Evolutionary conservation across 2,329 filamentous ascomycete genomes (phyloP).

Genomic region (Cercospora sp.): DNA sequence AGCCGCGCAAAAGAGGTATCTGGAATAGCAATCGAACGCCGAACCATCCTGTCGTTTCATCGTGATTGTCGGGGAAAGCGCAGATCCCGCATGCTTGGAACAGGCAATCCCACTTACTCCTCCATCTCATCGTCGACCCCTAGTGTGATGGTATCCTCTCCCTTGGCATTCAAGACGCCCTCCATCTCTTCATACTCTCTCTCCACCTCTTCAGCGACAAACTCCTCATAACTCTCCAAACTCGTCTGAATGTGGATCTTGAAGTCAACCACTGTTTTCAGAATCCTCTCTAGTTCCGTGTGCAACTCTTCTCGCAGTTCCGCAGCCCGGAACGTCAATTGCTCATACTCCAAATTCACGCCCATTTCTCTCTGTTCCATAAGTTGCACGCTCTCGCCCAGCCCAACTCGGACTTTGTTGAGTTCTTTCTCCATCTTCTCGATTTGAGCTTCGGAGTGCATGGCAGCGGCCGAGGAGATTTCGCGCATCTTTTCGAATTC

Average conservation of each 20-base stretch:
- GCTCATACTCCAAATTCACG: conserved; percentile 95
- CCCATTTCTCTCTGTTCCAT: conserved; percentile 97
- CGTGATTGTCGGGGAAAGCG: neutral
- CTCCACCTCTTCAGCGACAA: conserved; percentile 91
- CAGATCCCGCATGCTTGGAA: neutral
- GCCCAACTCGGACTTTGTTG: conserved; percentile 81
- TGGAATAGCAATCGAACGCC: neutral
- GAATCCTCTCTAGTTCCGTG: conserved; percentile 90
- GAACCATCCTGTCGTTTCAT: neutral
- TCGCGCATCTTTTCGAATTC: conserved; percentile 91
- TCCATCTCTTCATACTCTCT: conserved; percentile 55
- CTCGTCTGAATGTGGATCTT: conserved; percentile 95
- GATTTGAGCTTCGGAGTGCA: conserved; percentile 87
- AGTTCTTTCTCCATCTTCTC: conserved; percentile 99
- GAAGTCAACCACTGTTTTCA: conserved; percentile 97
- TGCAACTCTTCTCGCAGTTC: conserved; percentile 94
- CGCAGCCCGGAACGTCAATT: conserved; percentile 80
- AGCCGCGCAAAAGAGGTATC: conserved; percentile 4
- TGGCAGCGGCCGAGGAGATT: conserved; percentile 79
- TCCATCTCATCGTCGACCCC: conserved; percentile 20
- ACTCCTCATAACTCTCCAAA: conserved; percentile 90
- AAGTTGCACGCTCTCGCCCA: conserved; percentile 83
- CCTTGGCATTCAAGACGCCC: conserved; percentile 31
- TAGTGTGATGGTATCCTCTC: conserved; percentile 10
- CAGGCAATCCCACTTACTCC: conserved; percentile 13